These are phyloP conservation scores for Neonectria faginata DNA, from an alignment of 2,329 filamentous ascomycete species.

Conservation along the genomic window DNA sequence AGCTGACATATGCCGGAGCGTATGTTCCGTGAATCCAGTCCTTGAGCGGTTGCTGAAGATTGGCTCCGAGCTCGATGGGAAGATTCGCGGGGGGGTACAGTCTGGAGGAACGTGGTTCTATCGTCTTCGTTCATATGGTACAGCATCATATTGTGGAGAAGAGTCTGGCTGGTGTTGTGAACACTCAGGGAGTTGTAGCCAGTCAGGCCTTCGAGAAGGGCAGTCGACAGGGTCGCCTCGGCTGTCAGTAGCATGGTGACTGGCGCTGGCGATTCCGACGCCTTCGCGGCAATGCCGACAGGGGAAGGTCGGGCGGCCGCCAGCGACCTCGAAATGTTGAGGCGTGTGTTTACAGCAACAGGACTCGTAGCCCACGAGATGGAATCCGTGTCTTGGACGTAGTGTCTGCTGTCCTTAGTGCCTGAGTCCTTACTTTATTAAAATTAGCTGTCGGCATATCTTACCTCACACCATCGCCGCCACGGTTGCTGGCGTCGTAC, in stretches of 20 bases:
- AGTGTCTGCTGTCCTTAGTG: background rate
- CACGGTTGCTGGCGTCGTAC: background rate
- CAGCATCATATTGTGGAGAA: slow-evolving; percentile 1
- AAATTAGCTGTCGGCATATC: background rate
- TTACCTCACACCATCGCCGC: background rate
- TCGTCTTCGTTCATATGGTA: background rate
- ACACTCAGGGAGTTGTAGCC: background rate
- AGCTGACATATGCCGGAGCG: background rate
- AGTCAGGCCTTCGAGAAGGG: background rate
- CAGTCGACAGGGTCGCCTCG: background rate
- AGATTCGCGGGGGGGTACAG: background rate
- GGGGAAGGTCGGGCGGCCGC: background rate
- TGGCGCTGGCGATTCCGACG: background rate
- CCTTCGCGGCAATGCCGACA: background rate
- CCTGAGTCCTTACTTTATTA: background rate
- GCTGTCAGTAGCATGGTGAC: background rate
- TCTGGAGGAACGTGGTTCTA: background rate
- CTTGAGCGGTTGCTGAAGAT: background rate
- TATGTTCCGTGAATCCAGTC: background rate
- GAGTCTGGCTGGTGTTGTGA: background rate
- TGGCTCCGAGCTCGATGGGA: background rate
- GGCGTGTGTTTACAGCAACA: background rate
- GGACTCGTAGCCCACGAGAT: background rate
- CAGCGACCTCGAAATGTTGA: background rate
- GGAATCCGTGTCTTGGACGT: background rate